Evolutionary conservation across 2,329 filamentous ascomycete species (phyloP).

Genomic region (Colletotrichum sojae): DNA sequence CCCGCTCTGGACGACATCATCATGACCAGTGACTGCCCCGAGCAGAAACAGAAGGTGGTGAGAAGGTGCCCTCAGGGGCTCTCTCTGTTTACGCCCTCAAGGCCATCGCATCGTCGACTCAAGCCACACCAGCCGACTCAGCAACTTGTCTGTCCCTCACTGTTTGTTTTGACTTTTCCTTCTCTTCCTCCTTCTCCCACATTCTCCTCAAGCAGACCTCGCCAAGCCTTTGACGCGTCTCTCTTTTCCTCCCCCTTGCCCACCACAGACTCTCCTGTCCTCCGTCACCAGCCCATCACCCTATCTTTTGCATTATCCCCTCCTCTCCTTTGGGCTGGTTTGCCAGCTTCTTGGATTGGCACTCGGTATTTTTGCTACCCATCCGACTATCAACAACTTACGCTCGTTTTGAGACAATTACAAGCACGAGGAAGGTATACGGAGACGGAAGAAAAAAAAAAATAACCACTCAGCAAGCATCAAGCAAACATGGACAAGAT

Average conservation of each 20-base stretch:
- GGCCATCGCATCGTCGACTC: conserved; percentile 14
- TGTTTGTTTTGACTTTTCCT: conserved; percentile 7
- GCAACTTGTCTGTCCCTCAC: neutral
- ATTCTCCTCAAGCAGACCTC: conserved; percentile 3
- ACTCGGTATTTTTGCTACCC: conserved; percentile 34
- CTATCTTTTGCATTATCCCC: conserved; percentile 34
- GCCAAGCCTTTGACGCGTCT: conserved; percentile 16
- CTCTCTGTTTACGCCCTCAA: conserved; percentile 19
- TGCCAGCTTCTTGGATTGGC: conserved; percentile 36
- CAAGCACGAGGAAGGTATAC: neutral
- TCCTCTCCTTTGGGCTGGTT: conserved; percentile 32
- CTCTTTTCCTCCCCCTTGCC: conserved; percentile 25
- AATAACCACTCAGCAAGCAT: no score
- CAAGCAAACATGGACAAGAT: conserved; percentile 10
- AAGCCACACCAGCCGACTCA: neutral
- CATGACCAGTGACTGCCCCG: conserved; percentile 20
- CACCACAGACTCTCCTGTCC: conserved; percentile 11
- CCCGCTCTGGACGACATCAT: conserved; percentile 9
- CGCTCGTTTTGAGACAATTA: conserved; percentile 33
- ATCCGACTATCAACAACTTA: conserved; percentile 32
- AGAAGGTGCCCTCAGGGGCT: conserved; percentile 25
- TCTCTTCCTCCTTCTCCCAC: conserved; percentile 11
- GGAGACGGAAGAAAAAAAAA: neutral
- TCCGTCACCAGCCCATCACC: conserved; percentile 22
- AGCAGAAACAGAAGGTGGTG: conserved; percentile 7